Base-by-base conservation (phyloP, 371 early-diverging fungal genomes). In the Rhizopus stolonifer region DNA sequence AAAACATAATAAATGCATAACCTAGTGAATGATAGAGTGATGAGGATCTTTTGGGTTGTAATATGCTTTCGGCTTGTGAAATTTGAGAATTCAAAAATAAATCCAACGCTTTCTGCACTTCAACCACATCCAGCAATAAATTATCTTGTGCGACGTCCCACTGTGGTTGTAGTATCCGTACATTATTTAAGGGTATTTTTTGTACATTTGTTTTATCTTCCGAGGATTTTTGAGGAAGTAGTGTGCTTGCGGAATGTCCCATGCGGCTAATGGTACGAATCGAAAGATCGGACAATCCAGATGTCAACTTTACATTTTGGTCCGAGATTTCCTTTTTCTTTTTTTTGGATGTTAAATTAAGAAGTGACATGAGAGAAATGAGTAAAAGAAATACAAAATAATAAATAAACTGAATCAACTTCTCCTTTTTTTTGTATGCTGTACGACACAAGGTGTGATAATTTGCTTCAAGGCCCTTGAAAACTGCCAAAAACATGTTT, bases 1-100 rank as follows among this genome's bases (percentile, higher is more conserved):
- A 60, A 46, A 79, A 83, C 34, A 77, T 61, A 33, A 91, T 74
- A 33, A 86, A 79, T 0, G 85, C 79, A 44, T 81, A 77, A 5
- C 91, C 92, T 36, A 84, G 75, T n/a, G 88, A 82, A 56, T 81
- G 75, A 50, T 87, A 88, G 57, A 91, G 63, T 17, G 79, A 64
- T 15, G 53, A 62, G 42, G 78, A 61, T 8, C 66, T 67, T 42
- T 69, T 65, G 18, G 60, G 68, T 18, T 68, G 57, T 33, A 90
- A 61, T 7, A 84, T 67, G 3, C 42, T 59, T 56, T 89, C 90
- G 17, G 88, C 77, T 19, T 82, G 79, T 15, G 72, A 71, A 44
- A 90, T 81, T 55, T 76, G 79, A 1, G 89, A 87, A 57, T 86
- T 74, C 25, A 89, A 52, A 52, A 90, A 89, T 29, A 83, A 58